Conservation (phyloP, 176 grass and related monocot genomes). For the Cymbopogon citratus region DNA sequence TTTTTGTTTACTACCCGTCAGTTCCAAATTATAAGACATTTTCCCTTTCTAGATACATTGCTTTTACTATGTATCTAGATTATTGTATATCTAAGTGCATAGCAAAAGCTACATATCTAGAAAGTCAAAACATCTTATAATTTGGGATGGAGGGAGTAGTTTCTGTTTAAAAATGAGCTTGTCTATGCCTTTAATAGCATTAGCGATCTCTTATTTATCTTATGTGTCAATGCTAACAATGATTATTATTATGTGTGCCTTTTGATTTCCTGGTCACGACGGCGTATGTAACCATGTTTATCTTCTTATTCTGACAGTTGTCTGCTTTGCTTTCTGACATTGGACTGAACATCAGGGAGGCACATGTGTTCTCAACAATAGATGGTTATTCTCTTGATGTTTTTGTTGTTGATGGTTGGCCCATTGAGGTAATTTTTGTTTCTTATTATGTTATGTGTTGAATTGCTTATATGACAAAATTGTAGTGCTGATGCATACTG, state of each 20-base stretch:
- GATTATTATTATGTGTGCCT: neutral
- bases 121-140: neutral
- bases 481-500: neutral
- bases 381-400: slow-evolving; percentile 84
- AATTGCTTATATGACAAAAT: neutral
- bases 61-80: neutral
- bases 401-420: slow-evolving; percentile 85
- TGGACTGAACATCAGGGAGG: slow-evolving; percentile 78
- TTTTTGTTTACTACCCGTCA: neutral
- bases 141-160: neutral
- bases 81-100: neutral
- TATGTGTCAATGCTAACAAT: neutral
- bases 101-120: neutral
- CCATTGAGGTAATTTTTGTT: slow-evolving; percentile 41
- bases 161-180: neutral
- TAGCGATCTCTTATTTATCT: neutral
- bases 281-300: slow-evolving; percentile 4
- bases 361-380: slow-evolving; percentile 74
- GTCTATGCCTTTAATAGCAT: neutral
- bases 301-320: slow-evolving; percentile 33
- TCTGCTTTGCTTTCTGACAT: slow-evolving; percentile 76
- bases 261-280: neutral
- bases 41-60: slow-evolving; percentile 3
- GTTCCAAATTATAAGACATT: neutral
- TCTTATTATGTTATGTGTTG: neutral